Conservation (phyloP, 768 basidiomycete genomes). For the Calocybe cyanea region DNA sequence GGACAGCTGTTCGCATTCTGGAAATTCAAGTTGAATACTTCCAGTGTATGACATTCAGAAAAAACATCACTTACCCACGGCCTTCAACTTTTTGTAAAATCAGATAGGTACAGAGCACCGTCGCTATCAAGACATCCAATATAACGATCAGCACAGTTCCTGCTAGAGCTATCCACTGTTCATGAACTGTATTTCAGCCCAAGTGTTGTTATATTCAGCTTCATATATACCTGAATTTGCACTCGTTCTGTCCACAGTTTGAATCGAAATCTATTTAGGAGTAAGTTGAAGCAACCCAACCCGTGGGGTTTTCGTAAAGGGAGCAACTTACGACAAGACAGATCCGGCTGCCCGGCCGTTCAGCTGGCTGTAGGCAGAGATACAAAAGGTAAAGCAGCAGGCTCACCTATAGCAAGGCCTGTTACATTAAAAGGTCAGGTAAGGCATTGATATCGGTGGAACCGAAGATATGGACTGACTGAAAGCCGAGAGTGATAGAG, state of each 20-base stretch:
- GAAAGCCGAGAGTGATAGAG: neutral
- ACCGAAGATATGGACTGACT: conserved; percentile 1
- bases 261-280: conserved; percentile 4
- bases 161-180: conserved; percentile 12
- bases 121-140: conserved; percentile 11
- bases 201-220: neutral
- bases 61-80: conserved; percentile 3
- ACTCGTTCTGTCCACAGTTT: conserved; percentile 6
- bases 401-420: conserved; percentile 1
- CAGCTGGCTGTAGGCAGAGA: neutral
- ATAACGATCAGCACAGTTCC: conserved; percentile 11
- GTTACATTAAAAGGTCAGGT: no score
- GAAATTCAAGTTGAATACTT: neutral
- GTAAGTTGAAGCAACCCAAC: neutral
- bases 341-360: conserved; percentile 2
- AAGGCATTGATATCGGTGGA: no score
- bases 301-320: no score
- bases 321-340: conserved; percentile 6
- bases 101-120: conserved; percentile 13
- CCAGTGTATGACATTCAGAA: neutral
- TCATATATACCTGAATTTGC: neutral
- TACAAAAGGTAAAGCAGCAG: neutral
- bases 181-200: no score
- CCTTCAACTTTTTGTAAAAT: conserved; percentile 11
- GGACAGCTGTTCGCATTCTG: conserved; percentile 5